Base-by-base conservation (phyloP, 192 early-diverging fungal species). In the Powellomyces hirtus region DNA sequence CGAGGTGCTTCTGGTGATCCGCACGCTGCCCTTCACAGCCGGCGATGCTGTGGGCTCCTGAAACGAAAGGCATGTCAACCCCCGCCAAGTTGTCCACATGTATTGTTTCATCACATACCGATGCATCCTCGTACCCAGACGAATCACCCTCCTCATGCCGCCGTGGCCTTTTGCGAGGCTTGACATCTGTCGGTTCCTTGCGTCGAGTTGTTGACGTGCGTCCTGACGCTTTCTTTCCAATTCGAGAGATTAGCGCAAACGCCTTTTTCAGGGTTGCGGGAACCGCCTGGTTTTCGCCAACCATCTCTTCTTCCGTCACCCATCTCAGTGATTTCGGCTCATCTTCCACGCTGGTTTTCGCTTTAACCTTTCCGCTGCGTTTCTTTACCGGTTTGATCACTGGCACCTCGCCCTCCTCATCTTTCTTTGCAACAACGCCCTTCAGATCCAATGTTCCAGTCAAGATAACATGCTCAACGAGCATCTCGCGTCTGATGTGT, bases 401-500 rank as follows among this genome's bases (percentile, higher is more conserved):
- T 24, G 4, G 30, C 24, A 8, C 24, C 57, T 24, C 14, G 5
- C 34, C 57, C 11, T 34, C 35, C 33, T 14, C 57, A 29, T 13
- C 14, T n/a, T n/a, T n/a, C 57, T 11, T 6, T 10, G 29, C n/a
- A 1, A 37, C 16, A 14, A 22, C 16, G 13, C 20, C 26, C 20
- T 53, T 8, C 3, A 29, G 20, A 11, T 18, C 16, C 8, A 59
- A 1, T 8, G 14, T n/a, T 2, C 38, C 56, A 13, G 1, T 13
- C 20, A 73, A 38, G n/a, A 40, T 14, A 46, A 73, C 13, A 38
- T 64, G 42, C 37, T 69, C 66, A 11, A 77, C 71, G 29, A 56
- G 27, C 75, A 79, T 79, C 26, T 46, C 59, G 10, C 76, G 38
- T 24, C 63, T 36, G 29, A 91, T 88, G 69, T 91, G 89, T 3